Percentiles rank a stretch among this genome's conserved stretches.
Evolutionary conservation across 306 rosid species (phyloP).

Genomic region (Cucurbita pepo): DNA sequence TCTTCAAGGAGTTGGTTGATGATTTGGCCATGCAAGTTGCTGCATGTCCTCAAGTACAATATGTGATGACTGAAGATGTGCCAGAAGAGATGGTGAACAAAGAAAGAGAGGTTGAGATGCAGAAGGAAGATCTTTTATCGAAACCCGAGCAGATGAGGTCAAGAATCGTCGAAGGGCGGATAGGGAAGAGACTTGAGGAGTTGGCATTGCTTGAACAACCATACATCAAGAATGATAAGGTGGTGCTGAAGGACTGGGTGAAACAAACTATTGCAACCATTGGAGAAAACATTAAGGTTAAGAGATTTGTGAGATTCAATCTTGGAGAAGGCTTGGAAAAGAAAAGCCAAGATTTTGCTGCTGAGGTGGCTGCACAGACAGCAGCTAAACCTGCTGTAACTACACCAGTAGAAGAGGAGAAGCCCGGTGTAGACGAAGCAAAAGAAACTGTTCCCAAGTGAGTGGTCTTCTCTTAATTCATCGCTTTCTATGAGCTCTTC

Average conservation of each 20-base stretch:
- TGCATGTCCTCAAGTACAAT: slow-evolving; percentile 85
- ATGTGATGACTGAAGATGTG: slow-evolving; percentile 67
- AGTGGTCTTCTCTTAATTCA: slow-evolving; percentile 12
- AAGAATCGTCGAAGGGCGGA: slow-evolving; percentile 86
- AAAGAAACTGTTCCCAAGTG: slow-evolving; percentile 58
- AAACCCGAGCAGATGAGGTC: slow-evolving; percentile 92
- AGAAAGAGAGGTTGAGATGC: slow-evolving; percentile 91
- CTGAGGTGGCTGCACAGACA: slow-evolving; percentile 98
- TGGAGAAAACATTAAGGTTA: slow-evolving; percentile 92
- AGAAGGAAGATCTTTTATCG: slow-evolving; percentile 83
- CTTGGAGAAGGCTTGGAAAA: slow-evolving; percentile 98
- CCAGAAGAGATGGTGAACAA: slow-evolving; percentile 56
- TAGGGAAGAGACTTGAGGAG: slow-evolving; percentile 85
- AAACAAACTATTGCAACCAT: slow-evolving; percentile 91
- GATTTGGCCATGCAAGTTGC: slow-evolving; percentile 99
- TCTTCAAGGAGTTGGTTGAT: slow-evolving; percentile 85
- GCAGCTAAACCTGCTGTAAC: slow-evolving; percentile 38
- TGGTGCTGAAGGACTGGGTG: slow-evolving; percentile 69
- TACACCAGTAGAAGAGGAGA: slow-evolving; percentile 31
- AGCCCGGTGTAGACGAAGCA: slow-evolving; percentile 36
- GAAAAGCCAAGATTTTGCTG: slow-evolving; percentile 95
- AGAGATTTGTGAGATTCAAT: slow-evolving; percentile 79
- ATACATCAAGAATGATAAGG: slow-evolving; percentile 78
- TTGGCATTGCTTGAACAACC: slow-evolving; percentile 92
- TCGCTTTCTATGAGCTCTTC: background rate